phyloP scores from a whole-genome alignment of 176 grass and related monocot species.

The Pontederia paniculata region DNA sequence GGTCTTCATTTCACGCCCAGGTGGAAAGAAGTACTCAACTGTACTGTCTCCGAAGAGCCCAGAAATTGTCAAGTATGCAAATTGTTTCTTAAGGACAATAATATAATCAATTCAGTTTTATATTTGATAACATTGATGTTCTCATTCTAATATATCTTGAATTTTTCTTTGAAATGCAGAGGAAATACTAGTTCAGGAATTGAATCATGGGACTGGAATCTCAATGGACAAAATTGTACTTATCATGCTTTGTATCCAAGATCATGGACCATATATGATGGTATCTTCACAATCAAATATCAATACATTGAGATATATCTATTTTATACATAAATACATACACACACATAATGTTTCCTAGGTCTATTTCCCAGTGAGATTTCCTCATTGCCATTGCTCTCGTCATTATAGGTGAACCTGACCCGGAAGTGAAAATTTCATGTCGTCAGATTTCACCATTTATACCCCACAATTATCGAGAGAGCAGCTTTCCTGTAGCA shows the following conservation, averaged over 20 bases:
- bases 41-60: slow-evolving; percentile 64
- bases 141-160: too few relatives aligned
- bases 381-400: not conserved
- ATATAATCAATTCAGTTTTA: not conserved
- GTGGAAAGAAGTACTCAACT: slow-evolving; percentile 57
- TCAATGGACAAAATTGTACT: slow-evolving; percentile 47
- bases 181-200: slow-evolving; percentile 68
- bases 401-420: slow-evolving; percentile 60
- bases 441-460: slow-evolving; percentile 93
- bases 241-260: slow-evolving; percentile 97
- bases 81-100: not conserved
- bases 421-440: slow-evolving; percentile 78
- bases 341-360: too few relatives aligned
- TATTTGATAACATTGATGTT: not conserved
- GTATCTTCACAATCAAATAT: slow-evolving; percentile 23
- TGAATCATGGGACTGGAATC: slow-evolving; percentile 93
- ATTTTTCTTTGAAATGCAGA: slow-evolving; percentile 50
- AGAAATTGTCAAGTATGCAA: slow-evolving; percentile 54
- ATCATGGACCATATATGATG: slow-evolving; percentile 85
- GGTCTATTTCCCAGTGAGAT: too few relatives aligned
- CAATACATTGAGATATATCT: not conserved
- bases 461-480: slow-evolving; percentile 93
- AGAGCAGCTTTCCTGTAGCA: slow-evolving; percentile 85
- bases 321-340: slow-evolving; percentile 8
- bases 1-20: slow-evolving; percentile 66